Percentiles rank a stretch among this genome's conserved stretches.
phyloP scores from a whole-genome alignment of 1,139 yeast species.

The Pichia sp. region DNA sequence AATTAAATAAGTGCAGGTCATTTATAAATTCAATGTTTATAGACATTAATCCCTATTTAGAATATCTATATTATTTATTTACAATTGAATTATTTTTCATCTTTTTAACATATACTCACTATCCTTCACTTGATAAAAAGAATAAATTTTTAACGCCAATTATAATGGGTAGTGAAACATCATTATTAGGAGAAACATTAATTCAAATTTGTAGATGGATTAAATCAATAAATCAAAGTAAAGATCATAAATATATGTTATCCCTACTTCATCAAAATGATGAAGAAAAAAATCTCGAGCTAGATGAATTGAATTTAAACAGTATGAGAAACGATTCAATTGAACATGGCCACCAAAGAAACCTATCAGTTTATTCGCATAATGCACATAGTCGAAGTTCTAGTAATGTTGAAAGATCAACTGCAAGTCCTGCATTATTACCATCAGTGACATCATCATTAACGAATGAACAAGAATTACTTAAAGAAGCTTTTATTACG shows the following conservation, averaged over 20 bases:
- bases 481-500: slow-evolving; percentile 18
- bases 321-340: no score
- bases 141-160: slow-evolving; percentile 27
- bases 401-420: neutral
- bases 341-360: neutral
- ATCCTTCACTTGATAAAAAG: slow-evolving; percentile 24
- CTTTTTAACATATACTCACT: slow-evolving; percentile 25
- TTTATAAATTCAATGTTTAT: neutral
- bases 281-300: neutral
- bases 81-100: slow-evolving; percentile 25
- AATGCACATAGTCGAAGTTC: slow-evolving; percentile 1
- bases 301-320: neutral
- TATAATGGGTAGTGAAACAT: slow-evolving; percentile 34
- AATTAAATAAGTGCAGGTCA: neutral
- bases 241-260: neutral
- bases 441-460: neutral
- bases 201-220: slow-evolving; percentile 40
- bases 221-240: neutral
- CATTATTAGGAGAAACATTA: slow-evolving; percentile 53
- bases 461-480: neutral
- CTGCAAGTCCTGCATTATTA: neutral
- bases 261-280: neutral
- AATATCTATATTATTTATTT: slow-evolving; percentile 23
- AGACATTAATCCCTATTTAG: slow-evolving; percentile 15
- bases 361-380: neutral